Evolutionary conservation across 345 rosid species (phyloP), one percentile per base, ranked within the genome.

Genomic region (Erysimum cheiranthoides): DNA sequence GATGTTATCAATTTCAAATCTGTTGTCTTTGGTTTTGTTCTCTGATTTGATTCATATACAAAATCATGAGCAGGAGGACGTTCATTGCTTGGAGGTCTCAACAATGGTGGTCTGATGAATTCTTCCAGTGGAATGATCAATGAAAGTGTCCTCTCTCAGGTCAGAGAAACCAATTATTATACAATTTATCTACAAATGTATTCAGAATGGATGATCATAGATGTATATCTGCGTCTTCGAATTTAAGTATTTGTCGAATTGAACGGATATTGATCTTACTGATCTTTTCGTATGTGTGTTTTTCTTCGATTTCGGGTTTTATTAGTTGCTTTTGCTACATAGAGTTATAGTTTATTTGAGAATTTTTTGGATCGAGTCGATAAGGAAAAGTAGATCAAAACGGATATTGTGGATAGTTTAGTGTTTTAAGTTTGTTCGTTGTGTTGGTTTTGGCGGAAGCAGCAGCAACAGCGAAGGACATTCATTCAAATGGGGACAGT

Each of bases 401-500:
- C 13, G 30, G 32, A 39, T 52, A 27, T 40, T 32, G 11, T 2
- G 3, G 49, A 21, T 42, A 46, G 28, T 4, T 21, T 27, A 30
- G 4, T 49, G 53, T 31, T 16, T 18, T 17, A 10, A 56, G 10
- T 21, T 43, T 0, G 5, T 3, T 27, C 0, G 25, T 39, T 8
- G 34, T 49, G 42, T 66, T 66, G 2, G 12, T 47, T 36, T 60
- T 40, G 54, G 16, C 0, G 63, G 63, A 51, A 68, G 66, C 75
- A 76, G 73, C 68, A 76, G 71, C 85, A 86, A 89, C 90, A 89
- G 45, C 71, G 67, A 56, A 89, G 98, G 83, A 90, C 92, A 56
- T 93, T 96, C 58, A 88, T 88, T 61, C 98, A 96, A 81, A 96
- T 93, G 92, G 87, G 98, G 62, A 93, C 90, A 0, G 87, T 91